phyloP scores from a whole-genome alignment of 305 asterid species.

The Rubia peregrina region DNA sequence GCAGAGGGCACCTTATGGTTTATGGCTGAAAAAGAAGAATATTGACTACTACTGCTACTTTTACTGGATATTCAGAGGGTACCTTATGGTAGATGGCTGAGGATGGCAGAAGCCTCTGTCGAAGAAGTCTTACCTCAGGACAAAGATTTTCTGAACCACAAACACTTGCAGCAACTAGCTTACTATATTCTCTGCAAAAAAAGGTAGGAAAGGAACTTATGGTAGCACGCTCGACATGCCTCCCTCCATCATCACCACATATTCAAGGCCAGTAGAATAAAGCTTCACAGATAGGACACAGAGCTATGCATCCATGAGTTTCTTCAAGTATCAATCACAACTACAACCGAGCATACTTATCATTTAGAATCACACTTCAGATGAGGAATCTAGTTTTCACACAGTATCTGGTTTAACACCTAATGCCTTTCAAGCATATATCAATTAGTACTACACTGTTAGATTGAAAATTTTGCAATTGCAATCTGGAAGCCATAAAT shows the following conservation, averaged over 20 bases:
- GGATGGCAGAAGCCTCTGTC: conserved; percentile 1
- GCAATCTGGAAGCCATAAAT: background rate
- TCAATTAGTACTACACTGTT: background rate
- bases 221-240: background rate
- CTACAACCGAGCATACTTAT: background rate
- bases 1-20: background rate
- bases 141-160: background rate
- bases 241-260: background rate
- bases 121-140: background rate
- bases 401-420: no score
- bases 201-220: background rate
- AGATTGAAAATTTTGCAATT: background rate
- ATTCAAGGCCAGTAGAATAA: background rate
- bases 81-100: background rate
- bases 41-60: background rate
- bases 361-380: background rate
- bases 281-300: background rate
- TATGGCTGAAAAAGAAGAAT: background rate
- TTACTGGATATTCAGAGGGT: background rate
- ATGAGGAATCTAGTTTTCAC: background rate
- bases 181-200: background rate
- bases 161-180: background rate
- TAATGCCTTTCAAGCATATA: background rate
- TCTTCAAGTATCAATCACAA: background rate
- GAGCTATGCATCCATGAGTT: background rate